Percentiles rank a stretch among this genome's conserved stretches.
These are phyloP conservation scores for Colletotrichum sp. DNA, from an alignment of 2,329 filamentous ascomycete genomes.

Conservation along the genomic window DNA sequence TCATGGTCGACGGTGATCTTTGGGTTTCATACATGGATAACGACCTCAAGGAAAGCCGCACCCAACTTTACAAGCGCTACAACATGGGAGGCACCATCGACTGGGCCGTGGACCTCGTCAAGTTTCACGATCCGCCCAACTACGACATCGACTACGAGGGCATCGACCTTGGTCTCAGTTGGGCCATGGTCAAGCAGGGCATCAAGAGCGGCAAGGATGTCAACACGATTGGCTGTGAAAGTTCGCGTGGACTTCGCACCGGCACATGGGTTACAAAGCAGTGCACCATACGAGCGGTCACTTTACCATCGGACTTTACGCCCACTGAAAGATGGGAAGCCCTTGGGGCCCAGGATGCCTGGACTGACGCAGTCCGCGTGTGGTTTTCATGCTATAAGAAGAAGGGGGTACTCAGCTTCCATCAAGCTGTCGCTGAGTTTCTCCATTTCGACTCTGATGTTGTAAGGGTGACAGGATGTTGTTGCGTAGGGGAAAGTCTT, in stretches of 20 bases:
- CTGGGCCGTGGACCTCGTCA: slow-evolving; percentile 33
- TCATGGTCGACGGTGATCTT: slow-evolving; percentile 14
- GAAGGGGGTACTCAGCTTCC: not conserved
- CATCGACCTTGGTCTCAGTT: not conserved
- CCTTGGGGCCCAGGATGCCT: not conserved
- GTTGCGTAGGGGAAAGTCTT: fast-evolving
- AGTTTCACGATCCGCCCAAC: not conserved
- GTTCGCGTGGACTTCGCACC: not conserved
- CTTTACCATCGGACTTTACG: not conserved
- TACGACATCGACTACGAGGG: not conserved
- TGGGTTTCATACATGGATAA: slow-evolving; percentile 35
- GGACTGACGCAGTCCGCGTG: not conserved
- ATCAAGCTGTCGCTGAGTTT: not conserved
- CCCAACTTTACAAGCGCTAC: slow-evolving; percentile 20
- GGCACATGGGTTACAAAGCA: not conserved
- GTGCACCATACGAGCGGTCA: not conserved
- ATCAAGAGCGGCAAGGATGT: not conserved
- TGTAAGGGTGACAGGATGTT: not conserved
- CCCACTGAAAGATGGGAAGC: not conserved
- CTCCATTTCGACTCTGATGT: not conserved
- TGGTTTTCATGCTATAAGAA: not conserved
- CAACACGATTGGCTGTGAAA: not conserved
- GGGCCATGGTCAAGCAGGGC: not conserved
- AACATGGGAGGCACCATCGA: slow-evolving; percentile 35
- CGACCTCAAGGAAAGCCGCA: slow-evolving; percentile 27